Evolutionary conservation across 495 filamentous ascomycete species (phyloP).

Genomic region (Staphylotrichum tortipilum): DNA sequence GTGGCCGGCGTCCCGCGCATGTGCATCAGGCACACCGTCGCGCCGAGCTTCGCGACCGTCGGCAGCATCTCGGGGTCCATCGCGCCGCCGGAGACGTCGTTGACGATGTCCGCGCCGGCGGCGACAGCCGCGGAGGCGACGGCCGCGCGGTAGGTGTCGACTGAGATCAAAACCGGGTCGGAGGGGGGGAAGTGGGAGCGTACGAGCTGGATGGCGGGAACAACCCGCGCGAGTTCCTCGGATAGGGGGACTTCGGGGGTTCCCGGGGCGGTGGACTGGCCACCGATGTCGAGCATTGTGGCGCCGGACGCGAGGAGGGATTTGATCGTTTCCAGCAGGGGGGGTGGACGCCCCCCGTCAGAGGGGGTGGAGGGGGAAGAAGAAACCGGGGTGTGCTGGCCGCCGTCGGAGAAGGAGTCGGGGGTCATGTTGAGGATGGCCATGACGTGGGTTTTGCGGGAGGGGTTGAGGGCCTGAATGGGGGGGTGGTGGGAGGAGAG

Average conservation of each 20-base stretch:
- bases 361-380: slow-evolving; percentile 14
- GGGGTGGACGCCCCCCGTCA: too few relatives aligned
- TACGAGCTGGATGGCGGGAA: slow-evolving; percentile 68
- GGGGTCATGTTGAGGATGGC: slow-evolving; percentile 92
- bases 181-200: slow-evolving; percentile 55
- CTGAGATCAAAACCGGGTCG: slow-evolving; percentile 58
- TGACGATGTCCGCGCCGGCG: slow-evolving; percentile 87
- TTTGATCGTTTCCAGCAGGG: slow-evolving; percentile 41
- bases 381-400: slow-evolving; percentile 47
- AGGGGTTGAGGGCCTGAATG: slow-evolving; percentile 53
- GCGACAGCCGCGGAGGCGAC: slow-evolving; percentile 75
- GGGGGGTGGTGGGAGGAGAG: slow-evolving; percentile 50
- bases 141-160: slow-evolving; percentile 84
- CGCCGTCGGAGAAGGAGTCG: slow-evolving; percentile 95
- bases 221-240: slow-evolving; percentile 70
- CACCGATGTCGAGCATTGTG: slow-evolving; percentile 84
- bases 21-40: slow-evolving; percentile 84
- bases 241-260: slow-evolving; percentile 53
- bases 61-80: slow-evolving; percentile 76
- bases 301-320: slow-evolving; percentile 58
- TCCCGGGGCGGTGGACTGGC: slow-evolving; percentile 79
- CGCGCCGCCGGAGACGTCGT: slow-evolving; percentile 80
- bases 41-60: slow-evolving; percentile 70
- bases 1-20: slow-evolving; percentile 84
- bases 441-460: slow-evolving; percentile 73